Evolutionary conservation across 805 yeast species (phyloP).

Genomic region (Komagataella pseudopastoris): DNA sequence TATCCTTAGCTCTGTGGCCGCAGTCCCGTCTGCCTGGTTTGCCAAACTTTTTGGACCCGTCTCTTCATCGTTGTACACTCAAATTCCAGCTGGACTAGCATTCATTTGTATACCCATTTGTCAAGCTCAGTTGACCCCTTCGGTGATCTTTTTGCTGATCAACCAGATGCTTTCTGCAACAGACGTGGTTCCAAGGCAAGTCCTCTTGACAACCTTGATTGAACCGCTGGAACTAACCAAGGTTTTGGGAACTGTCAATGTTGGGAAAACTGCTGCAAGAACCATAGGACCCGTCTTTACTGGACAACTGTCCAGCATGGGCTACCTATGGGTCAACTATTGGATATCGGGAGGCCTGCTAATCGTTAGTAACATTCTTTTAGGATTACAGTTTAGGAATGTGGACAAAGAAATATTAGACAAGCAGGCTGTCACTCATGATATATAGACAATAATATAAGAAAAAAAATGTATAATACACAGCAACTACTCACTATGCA

Average conservation of each 20-base stretch:
- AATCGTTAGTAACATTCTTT: slow-evolving; percentile 31
- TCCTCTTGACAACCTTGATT: slow-evolving; percentile 57
- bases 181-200: slow-evolving; percentile 90
- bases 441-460: background rate
- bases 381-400: slow-evolving; percentile 27
- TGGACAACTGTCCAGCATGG: slow-evolving; percentile 51
- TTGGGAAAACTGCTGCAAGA: slow-evolving; percentile 76
- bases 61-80: slow-evolving; percentile 58
- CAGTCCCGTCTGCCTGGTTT: slow-evolving; percentile 63
- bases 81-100: slow-evolving; percentile 64
- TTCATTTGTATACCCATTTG: slow-evolving; percentile 39
- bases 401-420: slow-evolving; percentile 21
- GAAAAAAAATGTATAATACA: background rate
- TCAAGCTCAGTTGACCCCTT: slow-evolving; percentile 20
- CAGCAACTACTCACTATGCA: background rate
- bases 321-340: slow-evolving; percentile 34
- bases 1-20: slow-evolving; percentile 49
- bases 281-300: slow-evolving; percentile 73
- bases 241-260: slow-evolving; percentile 77
- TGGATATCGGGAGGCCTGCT: slow-evolving; percentile 36
- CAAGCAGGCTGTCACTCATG: slow-evolving; percentile 2
- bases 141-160: slow-evolving; percentile 36
- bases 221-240: slow-evolving; percentile 50
- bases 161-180: slow-evolving; percentile 59
- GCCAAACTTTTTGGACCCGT: slow-evolving; percentile 68